Evolutionary conservation across 805 yeast species (phyloP).

Genomic region (Trichomonascus vanleenenianus): DNA sequence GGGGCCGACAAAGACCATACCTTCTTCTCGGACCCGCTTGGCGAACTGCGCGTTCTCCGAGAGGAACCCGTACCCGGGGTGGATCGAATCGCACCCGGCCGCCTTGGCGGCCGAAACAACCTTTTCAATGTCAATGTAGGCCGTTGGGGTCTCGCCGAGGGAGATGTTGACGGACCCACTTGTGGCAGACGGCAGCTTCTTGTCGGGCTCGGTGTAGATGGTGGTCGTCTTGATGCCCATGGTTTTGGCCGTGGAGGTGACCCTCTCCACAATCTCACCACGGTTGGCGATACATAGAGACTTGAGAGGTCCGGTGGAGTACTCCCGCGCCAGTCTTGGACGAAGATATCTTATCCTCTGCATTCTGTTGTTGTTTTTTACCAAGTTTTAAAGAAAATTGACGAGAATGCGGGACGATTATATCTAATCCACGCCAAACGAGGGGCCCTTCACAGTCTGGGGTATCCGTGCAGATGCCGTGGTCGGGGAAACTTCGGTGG

Average conservation of each 20-base stretch:
- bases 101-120: conserved; percentile 42
- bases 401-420: neutral
- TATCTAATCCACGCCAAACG: neutral
- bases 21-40: conserved; percentile 25
- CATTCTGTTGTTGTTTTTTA: neutral
- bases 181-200: conserved; percentile 21
- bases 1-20: conserved; percentile 29
- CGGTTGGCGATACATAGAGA: conserved; percentile 44
- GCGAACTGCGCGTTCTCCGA: conserved; percentile 36
- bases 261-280: conserved; percentile 41
- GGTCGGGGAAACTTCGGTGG: too few species aligned
- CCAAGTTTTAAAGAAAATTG: too few species aligned
- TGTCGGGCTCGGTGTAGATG: conserved; percentile 27
- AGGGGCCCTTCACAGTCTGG: neutral
- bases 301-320: conserved; percentile 12
- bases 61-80: conserved; percentile 51
- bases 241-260: conserved; percentile 21
- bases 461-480: neutral
- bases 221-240: conserved; percentile 27
- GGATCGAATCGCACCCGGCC: conserved; percentile 45
- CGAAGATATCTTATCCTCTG: too few species aligned
- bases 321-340: neutral
- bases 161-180: conserved; percentile 17
- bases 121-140: conserved; percentile 37
- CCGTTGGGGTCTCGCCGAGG: conserved; percentile 21